A percentile compares a stretch with the other conserved stretches of the same genome.
Conservation (phyloP, 352 stramenopile species). For the Elongisporangium senticosum region DNA sequence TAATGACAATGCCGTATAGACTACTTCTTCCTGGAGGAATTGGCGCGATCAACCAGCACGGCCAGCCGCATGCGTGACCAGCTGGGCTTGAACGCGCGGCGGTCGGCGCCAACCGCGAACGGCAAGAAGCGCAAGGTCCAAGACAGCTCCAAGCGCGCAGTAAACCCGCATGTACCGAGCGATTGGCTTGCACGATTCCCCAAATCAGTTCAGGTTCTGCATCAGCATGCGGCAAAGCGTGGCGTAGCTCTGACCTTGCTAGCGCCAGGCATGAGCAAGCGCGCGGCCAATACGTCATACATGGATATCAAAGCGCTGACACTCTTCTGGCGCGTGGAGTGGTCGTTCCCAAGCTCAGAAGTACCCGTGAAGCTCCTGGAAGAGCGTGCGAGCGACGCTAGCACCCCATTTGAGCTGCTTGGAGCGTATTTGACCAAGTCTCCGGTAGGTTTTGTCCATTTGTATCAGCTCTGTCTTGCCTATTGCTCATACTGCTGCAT, state of each 20-base stretch:
- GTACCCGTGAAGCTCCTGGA: conserved; percentile 43
- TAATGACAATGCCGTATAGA: conserved; percentile 21
- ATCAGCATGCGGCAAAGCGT: conserved; percentile 59
- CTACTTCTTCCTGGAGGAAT: conserved; percentile 73
- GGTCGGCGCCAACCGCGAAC: conserved; percentile 6
- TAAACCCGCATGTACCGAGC: conserved; percentile 58
- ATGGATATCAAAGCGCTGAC: conserved; percentile 58
- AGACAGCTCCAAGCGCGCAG: conserved; percentile 2
- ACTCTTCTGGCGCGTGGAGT: conserved; percentile 78
- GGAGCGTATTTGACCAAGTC: conserved; percentile 49
- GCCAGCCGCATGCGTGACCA: conserved; percentile 35
- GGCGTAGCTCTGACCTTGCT: conserved; percentile 65
- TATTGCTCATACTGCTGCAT: neutral
- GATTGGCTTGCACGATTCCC: conserved; percentile 76
- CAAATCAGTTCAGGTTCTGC: conserved; percentile 58
- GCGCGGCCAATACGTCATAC: conserved; percentile 64
- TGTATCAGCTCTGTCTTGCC: neutral
- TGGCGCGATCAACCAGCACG: conserved; percentile 50
- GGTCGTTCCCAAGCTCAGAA: conserved; percentile 53
- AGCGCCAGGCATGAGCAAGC: conserved; percentile 79
- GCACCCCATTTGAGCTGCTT: conserved; percentile 56
- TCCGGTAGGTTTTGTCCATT: conserved; percentile 27
- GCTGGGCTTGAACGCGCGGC: conserved; percentile 26
- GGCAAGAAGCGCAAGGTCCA: conserved; percentile 23
- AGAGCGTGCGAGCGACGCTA: conserved; percentile 37